Evolutionary conservation across 805 yeast genomes (phyloP).

Genomic region (Candida stauntonica): DNA sequence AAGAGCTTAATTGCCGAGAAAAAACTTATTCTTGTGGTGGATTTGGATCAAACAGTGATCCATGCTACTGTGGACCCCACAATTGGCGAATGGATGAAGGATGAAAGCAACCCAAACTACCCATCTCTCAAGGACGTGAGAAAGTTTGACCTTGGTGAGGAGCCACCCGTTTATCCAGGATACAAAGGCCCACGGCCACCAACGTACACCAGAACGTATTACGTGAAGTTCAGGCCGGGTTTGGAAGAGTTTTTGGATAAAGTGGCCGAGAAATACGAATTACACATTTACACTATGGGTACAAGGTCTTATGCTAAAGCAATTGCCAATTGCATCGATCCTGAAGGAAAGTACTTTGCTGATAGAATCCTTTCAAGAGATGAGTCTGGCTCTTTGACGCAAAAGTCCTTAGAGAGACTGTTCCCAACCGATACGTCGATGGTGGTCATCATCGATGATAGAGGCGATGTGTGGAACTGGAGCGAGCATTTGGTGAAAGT

Average conservation of each 20-base stretch:
- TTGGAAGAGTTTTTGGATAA: slow-evolving; percentile 64
- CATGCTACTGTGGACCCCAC: slow-evolving; percentile 98
- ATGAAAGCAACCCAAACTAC: slow-evolving; percentile 79
- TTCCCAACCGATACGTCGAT: slow-evolving; percentile 95
- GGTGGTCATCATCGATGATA: slow-evolving; percentile 95
- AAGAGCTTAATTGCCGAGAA: slow-evolving; percentile 53
- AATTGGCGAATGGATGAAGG: slow-evolving; percentile 92
- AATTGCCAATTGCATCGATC: slow-evolving; percentile 88
- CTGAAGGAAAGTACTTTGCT: slow-evolving; percentile 80
- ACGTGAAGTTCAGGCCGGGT: slow-evolving; percentile 90
- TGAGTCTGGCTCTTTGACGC: slow-evolving; percentile 89
- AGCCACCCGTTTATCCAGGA: slow-evolving; percentile 51
- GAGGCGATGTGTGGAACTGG: slow-evolving; percentile 99
- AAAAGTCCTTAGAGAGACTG: slow-evolving; percentile 78
- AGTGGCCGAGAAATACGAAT: slow-evolving; percentile 65
- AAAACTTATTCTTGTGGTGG: slow-evolving; percentile 87
- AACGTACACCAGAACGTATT: slow-evolving; percentile 67
- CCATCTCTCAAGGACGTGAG: slow-evolving; percentile 79
- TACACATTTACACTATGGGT: slow-evolving; percentile 98
- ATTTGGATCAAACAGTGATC: slow-evolving; percentile 93
- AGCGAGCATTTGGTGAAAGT: slow-evolving; percentile 86
- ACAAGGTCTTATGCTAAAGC: slow-evolving; percentile 89
- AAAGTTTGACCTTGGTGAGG: slow-evolving; percentile 76
- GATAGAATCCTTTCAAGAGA: slow-evolving; percentile 90
- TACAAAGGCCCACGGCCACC: slow-evolving; percentile 54